A percentile compares a stretch with the other conserved stretches of the same genome.
Evolutionary conservation across 768 basidiomycete species (phyloP).

Genomic region (Termitomyces sp.): DNA sequence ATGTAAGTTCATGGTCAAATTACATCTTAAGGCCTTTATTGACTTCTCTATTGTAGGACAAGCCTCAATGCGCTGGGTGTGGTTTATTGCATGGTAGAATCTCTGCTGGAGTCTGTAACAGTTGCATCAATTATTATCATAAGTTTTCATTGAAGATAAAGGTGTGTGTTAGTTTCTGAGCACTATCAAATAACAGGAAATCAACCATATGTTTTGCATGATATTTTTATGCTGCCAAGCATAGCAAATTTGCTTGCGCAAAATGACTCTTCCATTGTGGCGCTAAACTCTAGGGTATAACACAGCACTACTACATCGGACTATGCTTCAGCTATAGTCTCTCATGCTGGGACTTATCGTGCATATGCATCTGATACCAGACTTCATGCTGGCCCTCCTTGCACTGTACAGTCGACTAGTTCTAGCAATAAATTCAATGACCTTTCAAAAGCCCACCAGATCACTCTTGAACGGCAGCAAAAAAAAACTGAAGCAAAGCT

Average conservation of each 20-base stretch:
- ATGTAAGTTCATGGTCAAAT: not conserved
- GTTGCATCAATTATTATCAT: no score
- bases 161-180: no score
- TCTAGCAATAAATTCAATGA: not conserved
- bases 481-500: not conserved
- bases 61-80: no score
- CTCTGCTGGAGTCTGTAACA: not conserved
- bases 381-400: not conserved
- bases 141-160: no score
- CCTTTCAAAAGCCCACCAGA: not conserved
- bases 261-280: not conserved
- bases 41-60: not conserved
- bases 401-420: not conserved
- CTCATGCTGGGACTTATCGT: not conserved
- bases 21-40: not conserved
- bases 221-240: not conserved
- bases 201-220: not conserved
- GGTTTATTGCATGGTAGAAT: not conserved
- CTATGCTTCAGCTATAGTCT: not conserved
- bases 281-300: no score
- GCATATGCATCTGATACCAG: not conserved
- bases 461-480: not conserved
- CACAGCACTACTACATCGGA: not conserved
- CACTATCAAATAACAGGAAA: not conserved
- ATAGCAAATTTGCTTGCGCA: not conserved